Evolutionary conservation across 2,329 filamentous ascomycete genomes (phyloP), one percentile per base, ranked within the genome.

Genomic region (Fusarium marasasianum): DNA sequence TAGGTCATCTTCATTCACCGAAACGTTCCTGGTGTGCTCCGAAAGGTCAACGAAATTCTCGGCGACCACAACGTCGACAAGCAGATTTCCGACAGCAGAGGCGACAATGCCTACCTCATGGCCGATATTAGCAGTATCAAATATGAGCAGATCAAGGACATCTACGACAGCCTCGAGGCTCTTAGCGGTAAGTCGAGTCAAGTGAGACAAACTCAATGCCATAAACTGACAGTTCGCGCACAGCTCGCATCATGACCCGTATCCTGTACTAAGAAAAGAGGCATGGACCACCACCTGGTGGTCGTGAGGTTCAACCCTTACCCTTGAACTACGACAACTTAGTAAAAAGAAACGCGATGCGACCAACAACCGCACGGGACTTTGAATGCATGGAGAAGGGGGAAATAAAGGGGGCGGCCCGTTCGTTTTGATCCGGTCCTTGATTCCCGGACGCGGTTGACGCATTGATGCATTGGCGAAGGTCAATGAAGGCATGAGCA

Each of bases 31-130:
- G 96, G 96, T 87, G 96, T 99, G 72, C 87, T 99, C 82, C 91
- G 95, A 80, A 94, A 92, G 86, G 96, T 99, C 76, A 99, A 99
- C 87, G 94, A 96, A 80, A 94, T 98, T 72, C 89, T 99, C 54
- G 94, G 93, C 48, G 92, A 97, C 79, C 95, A 99, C 87, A 99
- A 99, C 83, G 95, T 99, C 77, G 96, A 98, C 86, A 98, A 98
- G 88, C 96, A 99, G 85, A 98, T 97, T 87, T 96, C 94, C 57
- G 96, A 98, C 83, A 97, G 93, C 84, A 93, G 92, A 86, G 96
- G 95, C 77, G 96, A 98, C 88, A 89, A 96, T 75, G 96, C 96
- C 26, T 99, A 99, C 82, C 87, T 99, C 72, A 98, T 99, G 95
- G 96, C 96, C 13, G 96, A 99, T 85, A 93, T 99, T 79, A 98